Conservation (phyloP, 306 rosid genomes). For the Citrullus amarus region DNA sequence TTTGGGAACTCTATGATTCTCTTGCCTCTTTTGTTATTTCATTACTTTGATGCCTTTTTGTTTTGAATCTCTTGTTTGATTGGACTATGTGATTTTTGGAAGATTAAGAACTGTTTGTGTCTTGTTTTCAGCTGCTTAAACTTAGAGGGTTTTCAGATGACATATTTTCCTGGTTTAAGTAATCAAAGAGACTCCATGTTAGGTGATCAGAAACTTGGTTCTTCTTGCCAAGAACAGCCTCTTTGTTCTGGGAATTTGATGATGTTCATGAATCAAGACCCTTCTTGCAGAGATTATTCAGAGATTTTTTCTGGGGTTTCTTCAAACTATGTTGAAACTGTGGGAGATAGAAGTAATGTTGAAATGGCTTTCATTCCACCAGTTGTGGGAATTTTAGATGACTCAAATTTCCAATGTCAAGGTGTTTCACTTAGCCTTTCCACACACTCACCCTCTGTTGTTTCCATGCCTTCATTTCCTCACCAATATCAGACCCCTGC, state of each 20-base stretch:
- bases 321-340: slow-evolving; percentile 34
- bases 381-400: slow-evolving; percentile 14
- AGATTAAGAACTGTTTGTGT: neutral
- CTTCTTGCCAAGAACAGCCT: slow-evolving; percentile 22
- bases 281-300: slow-evolving; percentile 46
- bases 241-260: slow-evolving; percentile 24
- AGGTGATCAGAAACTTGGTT: slow-evolving; percentile 30
- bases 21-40: neutral
- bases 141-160: neutral
- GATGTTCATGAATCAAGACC: slow-evolving; percentile 53
- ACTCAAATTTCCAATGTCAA: slow-evolving; percentile 38
- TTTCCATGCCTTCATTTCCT: slow-evolving; percentile 30
- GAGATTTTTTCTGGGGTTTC: slow-evolving; percentile 33
- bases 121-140: neutral
- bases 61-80: neutral
- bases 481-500: neutral
- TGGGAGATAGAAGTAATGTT: slow-evolving; percentile 29
- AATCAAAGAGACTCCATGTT: slow-evolving; percentile 24
- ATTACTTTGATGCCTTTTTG: neutral
- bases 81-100: neutral
- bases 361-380: slow-evolving; percentile 56
- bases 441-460: slow-evolving; percentile 34
- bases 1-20: neutral
- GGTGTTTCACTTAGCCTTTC: slow-evolving; percentile 83
- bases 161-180: slow-evolving; percentile 28